These are phyloP conservation scores for Myxozyma nipponensis DNA, from an alignment of 805 yeast genomes.

Conservation along the genomic window DNA sequence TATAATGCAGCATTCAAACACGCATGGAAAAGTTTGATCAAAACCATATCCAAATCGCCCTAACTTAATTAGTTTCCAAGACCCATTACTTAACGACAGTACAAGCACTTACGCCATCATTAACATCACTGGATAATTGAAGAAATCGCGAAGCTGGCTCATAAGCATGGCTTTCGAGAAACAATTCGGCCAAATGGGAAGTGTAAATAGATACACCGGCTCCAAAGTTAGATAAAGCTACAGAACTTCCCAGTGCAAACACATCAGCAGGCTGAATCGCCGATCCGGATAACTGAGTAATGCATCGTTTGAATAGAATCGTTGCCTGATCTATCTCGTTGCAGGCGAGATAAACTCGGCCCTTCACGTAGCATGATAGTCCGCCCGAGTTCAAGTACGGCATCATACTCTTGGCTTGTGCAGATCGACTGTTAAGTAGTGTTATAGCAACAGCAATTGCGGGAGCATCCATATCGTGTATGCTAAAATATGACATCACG, in stretches of 20 bases:
- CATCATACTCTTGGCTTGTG: background rate
- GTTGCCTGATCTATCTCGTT: constrained; percentile 5
- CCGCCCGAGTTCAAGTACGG: constrained; percentile 10
- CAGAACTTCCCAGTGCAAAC: background rate
- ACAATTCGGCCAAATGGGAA: constrained; percentile 40
- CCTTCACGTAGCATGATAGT: constrained; percentile 11
- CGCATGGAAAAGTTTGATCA: constrained; percentile 2
- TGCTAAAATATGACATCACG: constrained; percentile 8
- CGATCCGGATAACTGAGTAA: background rate
- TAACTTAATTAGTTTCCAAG: too few species aligned
- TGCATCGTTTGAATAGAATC: constrained; percentile 2
- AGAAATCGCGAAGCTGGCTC: constrained; percentile 40
- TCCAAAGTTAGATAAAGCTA: constrained; percentile 31
- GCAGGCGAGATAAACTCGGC: constrained; percentile 10
- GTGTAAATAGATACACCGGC: constrained; percentile 39
- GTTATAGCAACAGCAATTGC: constrained; percentile 13
- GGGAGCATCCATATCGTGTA: constrained; percentile 1
- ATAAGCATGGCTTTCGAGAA: constrained; percentile 36
- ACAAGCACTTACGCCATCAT: background rate
- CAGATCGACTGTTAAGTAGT: background rate
- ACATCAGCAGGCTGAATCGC: background rate
- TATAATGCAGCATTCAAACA: constrained; percentile 18
- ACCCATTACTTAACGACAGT: background rate
- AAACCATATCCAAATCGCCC: background rate
- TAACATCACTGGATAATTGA: constrained; percentile 30